phyloP scores from a whole-genome alignment of 2,329 filamentous ascomycete genomes.

The Penicillium hordei region DNA sequence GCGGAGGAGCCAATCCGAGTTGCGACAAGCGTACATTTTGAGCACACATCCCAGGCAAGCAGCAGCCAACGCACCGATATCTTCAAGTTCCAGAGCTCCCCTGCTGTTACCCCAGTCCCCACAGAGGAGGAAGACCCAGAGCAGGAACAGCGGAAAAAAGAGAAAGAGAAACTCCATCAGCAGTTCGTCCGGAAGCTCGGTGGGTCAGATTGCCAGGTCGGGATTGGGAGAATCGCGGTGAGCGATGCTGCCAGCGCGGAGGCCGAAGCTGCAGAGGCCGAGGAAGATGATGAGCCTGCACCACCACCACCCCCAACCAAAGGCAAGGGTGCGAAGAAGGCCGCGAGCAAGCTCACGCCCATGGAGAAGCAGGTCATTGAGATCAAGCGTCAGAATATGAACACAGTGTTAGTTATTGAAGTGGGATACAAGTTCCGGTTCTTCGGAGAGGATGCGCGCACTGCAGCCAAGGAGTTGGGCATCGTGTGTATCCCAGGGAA shows the following conservation, averaged over 20 bases:
- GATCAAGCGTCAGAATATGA: constrained; percentile 87
- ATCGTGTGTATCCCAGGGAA: constrained; percentile 98
- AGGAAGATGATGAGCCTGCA: constrained; percentile 51
- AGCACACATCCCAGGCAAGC: constrained; percentile 34
- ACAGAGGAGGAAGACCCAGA: constrained; percentile 40
- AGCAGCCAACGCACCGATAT: constrained; percentile 55
- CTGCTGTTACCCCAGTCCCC: constrained; percentile 39
- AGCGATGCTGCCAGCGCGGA: constrained; percentile 55
- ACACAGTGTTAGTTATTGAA: constrained; percentile 87
- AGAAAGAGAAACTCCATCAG: constrained; percentile 71
- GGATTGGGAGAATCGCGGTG: constrained; percentile 60
- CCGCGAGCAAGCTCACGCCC: constrained; percentile 81
- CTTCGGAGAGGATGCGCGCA: constrained; percentile 90
- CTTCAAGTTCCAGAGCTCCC: constrained; percentile 59
- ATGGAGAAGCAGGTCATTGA: constrained; percentile 92
- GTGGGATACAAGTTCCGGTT: constrained; percentile 98
- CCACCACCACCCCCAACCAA: constrained; percentile 49
- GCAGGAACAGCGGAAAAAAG: constrained; percentile 54
- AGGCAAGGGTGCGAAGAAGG: constrained; percentile 62
- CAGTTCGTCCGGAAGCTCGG: constrained; percentile 91
- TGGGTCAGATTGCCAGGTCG: constrained; percentile 74
- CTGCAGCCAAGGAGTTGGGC: constrained; percentile 83
- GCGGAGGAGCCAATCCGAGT: constrained; percentile 10
- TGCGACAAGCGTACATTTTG: constrained; percentile 2
- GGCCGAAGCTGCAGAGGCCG: constrained; percentile 60